Base-by-base conservation (phyloP, 1,284 basidiomycete genomes). In the Mycocalia duriaeana region DNA sequence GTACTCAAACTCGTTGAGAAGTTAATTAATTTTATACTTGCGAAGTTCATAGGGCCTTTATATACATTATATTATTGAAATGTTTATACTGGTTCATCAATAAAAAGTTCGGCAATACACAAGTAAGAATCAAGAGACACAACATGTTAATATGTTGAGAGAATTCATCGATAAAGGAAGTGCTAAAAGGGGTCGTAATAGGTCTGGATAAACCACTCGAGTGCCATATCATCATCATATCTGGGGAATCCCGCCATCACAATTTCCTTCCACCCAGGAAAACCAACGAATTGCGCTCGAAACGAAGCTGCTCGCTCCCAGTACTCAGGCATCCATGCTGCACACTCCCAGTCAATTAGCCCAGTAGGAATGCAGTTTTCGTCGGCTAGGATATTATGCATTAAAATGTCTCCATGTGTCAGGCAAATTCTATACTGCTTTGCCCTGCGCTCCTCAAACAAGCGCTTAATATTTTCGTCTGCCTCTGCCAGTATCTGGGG, bases 301-400 rank as follows among this genome's bases (percentile, higher is more conserved):
- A 52, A 42, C 6, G 46, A 41, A 11, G 40, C 34, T 14, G 50
- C 50, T 39, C 47, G 55, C 37, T 64, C 61, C 62, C 63, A 65
- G 42, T 64, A 62, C 26, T 55, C 57, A 36, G 62, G 62, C 53
- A 62, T 57, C 62, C 62, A 65, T 7, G 45, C 57, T 2, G 56
- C 55, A 41, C 51, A 56, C 28, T 61, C 57, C 62, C 62, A 65
- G 42, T 63, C 61, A 28, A 64, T 45, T 28, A 65, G 36, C 3
- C 48, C 57, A n/a, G 53, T 48, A 2, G 57, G 55, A 11, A 45
- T 40, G 34, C 43, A 44, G n/a, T 58, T 28, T 14, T 53, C 40
- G 42, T 60, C 59, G 19, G 58, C 55, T 26, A 63, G 50, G 43
- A 64, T 61, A 45, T 62, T 64, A 37, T 57, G 43, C 2, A 52